These are phyloP conservation scores for Austroboletus niveus DNA, from an alignment of 1,284 basidiomycete genomes.

Conservation along the genomic window DNA sequence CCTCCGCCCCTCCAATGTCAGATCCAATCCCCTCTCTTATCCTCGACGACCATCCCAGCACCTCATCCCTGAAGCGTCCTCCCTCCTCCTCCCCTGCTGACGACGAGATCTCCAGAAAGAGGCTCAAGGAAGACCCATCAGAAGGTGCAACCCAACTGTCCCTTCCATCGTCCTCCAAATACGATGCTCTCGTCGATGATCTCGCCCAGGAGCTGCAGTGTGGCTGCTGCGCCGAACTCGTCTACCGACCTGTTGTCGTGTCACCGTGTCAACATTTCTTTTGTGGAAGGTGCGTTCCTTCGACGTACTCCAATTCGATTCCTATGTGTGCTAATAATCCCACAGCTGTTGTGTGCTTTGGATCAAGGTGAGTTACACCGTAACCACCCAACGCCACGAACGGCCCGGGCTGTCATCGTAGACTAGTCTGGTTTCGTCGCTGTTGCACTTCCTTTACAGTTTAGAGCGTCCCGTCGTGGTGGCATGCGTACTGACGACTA, in stretches of 20 bases:
- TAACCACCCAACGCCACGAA: conserved; percentile 2
- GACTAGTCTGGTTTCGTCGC: neutral
- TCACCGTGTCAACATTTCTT: conserved; percentile 82
- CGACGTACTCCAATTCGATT: neutral
- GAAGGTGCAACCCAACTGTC: conserved; percentile 12
- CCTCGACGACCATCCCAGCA: conserved; percentile 20
- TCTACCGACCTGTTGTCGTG: conserved; percentile 74
- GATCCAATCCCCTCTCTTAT: conserved; percentile 1
- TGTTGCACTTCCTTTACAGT: neutral
- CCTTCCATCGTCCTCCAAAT: conserved; percentile 20
- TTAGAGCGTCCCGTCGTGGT: neutral
- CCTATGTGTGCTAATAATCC: conserved; percentile 9
- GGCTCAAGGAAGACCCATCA: conserved; percentile 49
- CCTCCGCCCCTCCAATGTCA: neutral
- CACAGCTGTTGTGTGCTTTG: conserved; percentile 71
- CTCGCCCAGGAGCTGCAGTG: conserved; percentile 73
- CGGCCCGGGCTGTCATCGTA: conserved; percentile 3
- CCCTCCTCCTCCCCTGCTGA: conserved; percentile 53
- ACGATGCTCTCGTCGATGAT: conserved; percentile 50
- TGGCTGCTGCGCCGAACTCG: conserved; percentile 76
- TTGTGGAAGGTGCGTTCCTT: conserved; percentile 65
- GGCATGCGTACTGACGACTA: conserved; percentile 9
- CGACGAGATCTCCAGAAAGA: conserved; percentile 53
- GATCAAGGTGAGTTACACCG: conserved; percentile 63
- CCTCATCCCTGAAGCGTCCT: conserved; percentile 54